Evolutionary conservation across 2,329 filamentous ascomycete genomes (phyloP), one percentile per base, ranked within the genome.

Genomic region (Exophiala spinifera): DNA sequence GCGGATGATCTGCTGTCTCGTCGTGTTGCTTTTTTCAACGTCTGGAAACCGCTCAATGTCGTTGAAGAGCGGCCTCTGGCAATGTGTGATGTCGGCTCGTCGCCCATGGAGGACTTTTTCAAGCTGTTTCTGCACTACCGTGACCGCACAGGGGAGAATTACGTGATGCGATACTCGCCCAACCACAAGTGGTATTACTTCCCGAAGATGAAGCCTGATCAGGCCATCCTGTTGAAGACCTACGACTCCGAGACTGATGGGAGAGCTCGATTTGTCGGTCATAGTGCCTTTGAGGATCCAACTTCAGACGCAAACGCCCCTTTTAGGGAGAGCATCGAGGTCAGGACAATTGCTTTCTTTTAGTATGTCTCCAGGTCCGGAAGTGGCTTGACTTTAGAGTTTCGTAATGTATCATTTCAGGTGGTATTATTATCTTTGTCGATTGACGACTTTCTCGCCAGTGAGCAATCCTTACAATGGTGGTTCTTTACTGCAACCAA

Each of bases 21-120:
- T 6, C 71, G 76, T 7, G 70, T 73, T 37, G 74, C 76, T 10
- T 78, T 79, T 51, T 72, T 78, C 63, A 79, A 79, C 49, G 74
- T 79, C 23, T 79, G 76, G 76, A 75, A 78, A 21, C 76, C 76
- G 0, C 70, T 79, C 40, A 70, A 49, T 15, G 49, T 52, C 10
- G 72, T 74, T 20, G 69, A 73, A 57, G 72, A 74, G 51, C 67
- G 69, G 11, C 72, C 71, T 1, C 62, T 74, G 5, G 70, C 71
- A 7, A 73, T 74, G 71, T 72, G 69, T 59, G 71, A 74, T 45
- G 68, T 70, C 20, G 61, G 63, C 15, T 67, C 70, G 5, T 68
- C 69, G 28, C 62, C 66, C 4, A 57, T 64, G 2, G 62, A 66
- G 2, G 71, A 74, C 55, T 73, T 73, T 60, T 73, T 74, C 66